phyloP scores from a whole-genome alignment of 148 eudicot genomes.

The Camellia lanceoleosa region DNA sequence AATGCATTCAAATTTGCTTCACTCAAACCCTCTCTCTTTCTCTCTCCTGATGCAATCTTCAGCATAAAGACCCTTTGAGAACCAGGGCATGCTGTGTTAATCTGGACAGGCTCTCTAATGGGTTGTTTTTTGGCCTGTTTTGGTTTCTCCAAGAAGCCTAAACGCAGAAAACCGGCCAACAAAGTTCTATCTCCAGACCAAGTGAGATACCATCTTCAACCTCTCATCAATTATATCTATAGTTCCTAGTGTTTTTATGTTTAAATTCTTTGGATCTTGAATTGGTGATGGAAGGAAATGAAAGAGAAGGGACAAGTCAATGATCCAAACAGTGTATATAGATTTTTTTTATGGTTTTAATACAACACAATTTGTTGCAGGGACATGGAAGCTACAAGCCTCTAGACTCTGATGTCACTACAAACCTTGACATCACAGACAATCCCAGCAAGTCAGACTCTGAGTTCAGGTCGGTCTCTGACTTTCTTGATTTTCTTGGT shows the following conservation, averaged over 20 bases:
- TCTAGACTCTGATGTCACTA: conserved; percentile 29
- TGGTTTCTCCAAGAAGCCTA: conserved; percentile 55
- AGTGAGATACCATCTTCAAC: conserved; percentile 25
- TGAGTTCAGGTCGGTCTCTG: not conserved
- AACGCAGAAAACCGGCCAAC: conserved; percentile 29
- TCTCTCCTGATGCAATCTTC: not conserved
- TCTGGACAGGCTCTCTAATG: conserved; percentile 26
- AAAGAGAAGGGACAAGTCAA: no score
- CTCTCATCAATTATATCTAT: not conserved
- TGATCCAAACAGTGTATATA: no score
- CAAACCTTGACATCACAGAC: conserved; percentile 7
- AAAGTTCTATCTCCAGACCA: conserved; percentile 23
- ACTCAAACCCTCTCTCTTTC: not conserved
- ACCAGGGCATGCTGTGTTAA: not conserved
- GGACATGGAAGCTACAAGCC: conserved; percentile 48
- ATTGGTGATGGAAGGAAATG: no score
- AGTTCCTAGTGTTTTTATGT: no score
- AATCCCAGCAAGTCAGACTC: not conserved
- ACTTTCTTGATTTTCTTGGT: not conserved
- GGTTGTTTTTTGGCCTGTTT: conserved; percentile 39
- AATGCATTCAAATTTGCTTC: not conserved
- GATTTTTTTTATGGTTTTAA: not conserved
- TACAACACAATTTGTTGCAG: conserved; percentile 30
- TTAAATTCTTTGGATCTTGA: no score
- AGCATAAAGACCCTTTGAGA: not conserved